Base-by-base conservation (phyloP, 352 stramenopile genomes). In the Phytophthora sansomeana region DNA sequence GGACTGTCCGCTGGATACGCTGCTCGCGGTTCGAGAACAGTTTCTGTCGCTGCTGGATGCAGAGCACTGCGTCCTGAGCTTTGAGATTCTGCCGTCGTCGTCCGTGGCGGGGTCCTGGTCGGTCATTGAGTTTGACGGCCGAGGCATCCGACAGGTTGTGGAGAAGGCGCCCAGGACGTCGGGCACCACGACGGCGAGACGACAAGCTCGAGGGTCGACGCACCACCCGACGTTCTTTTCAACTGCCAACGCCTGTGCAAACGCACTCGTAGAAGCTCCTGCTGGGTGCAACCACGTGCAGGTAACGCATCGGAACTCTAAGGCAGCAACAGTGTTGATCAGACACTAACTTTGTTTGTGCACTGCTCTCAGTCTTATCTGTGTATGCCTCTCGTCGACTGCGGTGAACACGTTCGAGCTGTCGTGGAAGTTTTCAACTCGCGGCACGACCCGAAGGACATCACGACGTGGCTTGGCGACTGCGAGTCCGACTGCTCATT, bases 391-490 rank as follows among this genome's bases (percentile, higher is more conserved):
- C 79, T 93, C 2, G 71, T 85, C 30, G 80, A 93, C 59, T 77
- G 74, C 33, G 69, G 75, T 13, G 79, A 70, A 21, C 74, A 35
- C 7, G 78, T 90, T 29, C 80, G 80, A 49, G 84, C 77, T 10
- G 73, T 91, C 28, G 82, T 85, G 10, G 81, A 93, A 67, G 64
- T 93, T 38, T 90, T 87, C 64, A 92, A 92, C 66, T 81, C 81
- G 4, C 80, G 78, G 16, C 73, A 90, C 19, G 72, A 81, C 46
- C 47, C 65, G 3, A 57, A 72, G 14, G 59, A 81, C 14, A 58
- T 90, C 52, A 67, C 55, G 0, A 54, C 64, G 7, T 92, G 81
- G 81, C 75, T 92, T 6, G 58, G 70, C 28, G 65, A 74, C 2
- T 69, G 51, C 9, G 66, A 75, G 10, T 44, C 51, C 10, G 70